A percentile compares a stretch with the other conserved stretches of the same genome.
Conservation (phyloP, 768 basidiomycete genomes). For the Cytidiella melzeri region DNA sequence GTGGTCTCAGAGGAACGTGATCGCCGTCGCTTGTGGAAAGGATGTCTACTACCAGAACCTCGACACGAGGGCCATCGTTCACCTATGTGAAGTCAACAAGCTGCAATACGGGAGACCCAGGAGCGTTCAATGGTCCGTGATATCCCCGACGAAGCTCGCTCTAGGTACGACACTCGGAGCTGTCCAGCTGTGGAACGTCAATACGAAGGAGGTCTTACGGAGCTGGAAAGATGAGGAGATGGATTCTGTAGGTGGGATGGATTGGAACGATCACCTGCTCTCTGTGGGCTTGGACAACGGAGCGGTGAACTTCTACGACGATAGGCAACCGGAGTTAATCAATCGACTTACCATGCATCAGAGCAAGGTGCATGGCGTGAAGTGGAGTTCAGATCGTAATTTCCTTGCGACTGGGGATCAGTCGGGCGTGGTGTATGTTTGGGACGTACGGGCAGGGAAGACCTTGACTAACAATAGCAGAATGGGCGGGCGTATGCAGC, state of each 20-base stretch:
- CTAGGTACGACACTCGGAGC: slow-evolving; percentile 45
- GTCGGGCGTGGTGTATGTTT: slow-evolving; percentile 35
- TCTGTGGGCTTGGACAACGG: slow-evolving; percentile 36
- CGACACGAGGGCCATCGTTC: slow-evolving; percentile 45
- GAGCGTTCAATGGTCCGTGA: slow-evolving; percentile 47
- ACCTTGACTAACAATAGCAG: slow-evolving; percentile 26
- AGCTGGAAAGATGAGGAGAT: slow-evolving; percentile 31
- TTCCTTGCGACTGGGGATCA: slow-evolving; percentile 37
- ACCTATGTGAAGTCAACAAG: slow-evolving; percentile 37
- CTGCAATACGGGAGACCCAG: slow-evolving; percentile 33
- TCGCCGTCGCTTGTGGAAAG: slow-evolving; percentile 55
- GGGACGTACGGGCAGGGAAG: slow-evolving; percentile 34
- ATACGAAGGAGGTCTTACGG: slow-evolving; percentile 21
- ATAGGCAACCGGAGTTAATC: slow-evolving; percentile 26
- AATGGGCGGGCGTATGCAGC: slow-evolving; percentile 35
- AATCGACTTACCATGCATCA: slow-evolving; percentile 26
- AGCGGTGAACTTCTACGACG: slow-evolving; percentile 32
- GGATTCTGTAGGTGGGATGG: slow-evolving; percentile 34
- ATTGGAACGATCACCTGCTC: slow-evolving; percentile 30
- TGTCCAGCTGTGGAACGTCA: slow-evolving; percentile 52
- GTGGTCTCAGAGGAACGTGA: slow-evolving; percentile 55
- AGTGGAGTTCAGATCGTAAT: slow-evolving; percentile 34
- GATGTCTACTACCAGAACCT: slow-evolving; percentile 62
- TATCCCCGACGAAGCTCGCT: slow-evolving; percentile 38
- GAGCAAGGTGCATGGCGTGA: slow-evolving; percentile 34